Conservation (phyloP, 495 filamentous ascomycete species). For the Rhypophila decipiens region DNA sequence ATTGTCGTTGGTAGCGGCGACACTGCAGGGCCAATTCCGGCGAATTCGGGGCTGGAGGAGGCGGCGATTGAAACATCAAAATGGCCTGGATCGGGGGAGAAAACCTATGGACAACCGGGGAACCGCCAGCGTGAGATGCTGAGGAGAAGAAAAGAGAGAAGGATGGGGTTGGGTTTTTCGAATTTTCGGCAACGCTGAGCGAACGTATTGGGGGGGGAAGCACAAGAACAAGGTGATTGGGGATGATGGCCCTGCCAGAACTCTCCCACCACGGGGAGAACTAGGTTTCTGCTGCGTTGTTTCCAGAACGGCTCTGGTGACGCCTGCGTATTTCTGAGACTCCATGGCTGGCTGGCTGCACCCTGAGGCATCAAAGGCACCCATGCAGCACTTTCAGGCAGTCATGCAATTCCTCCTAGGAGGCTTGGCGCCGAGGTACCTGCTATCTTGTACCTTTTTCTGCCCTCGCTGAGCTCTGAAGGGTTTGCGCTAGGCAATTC, state of each 20-base stretch:
- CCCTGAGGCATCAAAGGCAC: slow-evolving; percentile 22
- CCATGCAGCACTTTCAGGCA: slow-evolving; percentile 20
- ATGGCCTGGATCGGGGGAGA: slow-evolving; percentile 27
- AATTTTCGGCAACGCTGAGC: slow-evolving; percentile 33
- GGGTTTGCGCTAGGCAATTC: no score
- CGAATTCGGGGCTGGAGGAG: slow-evolving; percentile 23
- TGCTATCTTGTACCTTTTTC: background rate
- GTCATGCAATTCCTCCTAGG: slow-evolving; percentile 8
- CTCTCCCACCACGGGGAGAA: slow-evolving; percentile 12
- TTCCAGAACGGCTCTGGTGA: slow-evolving; percentile 20
- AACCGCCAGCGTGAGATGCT: slow-evolving; percentile 15
- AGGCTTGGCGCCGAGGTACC: slow-evolving; percentile 25
- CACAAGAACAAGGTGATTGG: slow-evolving; percentile 27
- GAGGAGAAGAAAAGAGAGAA: slow-evolving; percentile 19
- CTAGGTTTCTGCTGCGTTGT: slow-evolving; percentile 15
- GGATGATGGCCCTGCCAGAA: slow-evolving; percentile 21
- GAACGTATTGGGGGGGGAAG: slow-evolving; percentile 25
- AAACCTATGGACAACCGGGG: slow-evolving; percentile 17
- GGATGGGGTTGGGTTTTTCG: slow-evolving; percentile 30
- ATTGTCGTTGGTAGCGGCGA: slow-evolving; percentile 23
- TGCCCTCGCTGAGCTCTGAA: no score
- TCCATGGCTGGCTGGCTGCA: slow-evolving; percentile 10
- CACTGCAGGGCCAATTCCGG: slow-evolving; percentile 24
- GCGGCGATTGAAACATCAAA: slow-evolving; percentile 29
- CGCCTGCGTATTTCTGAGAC: slow-evolving; percentile 28